phyloP scores from a whole-genome alignment of 2,329 filamentous ascomycete species.

The Magnaporthiopsis incrustans region DNA sequence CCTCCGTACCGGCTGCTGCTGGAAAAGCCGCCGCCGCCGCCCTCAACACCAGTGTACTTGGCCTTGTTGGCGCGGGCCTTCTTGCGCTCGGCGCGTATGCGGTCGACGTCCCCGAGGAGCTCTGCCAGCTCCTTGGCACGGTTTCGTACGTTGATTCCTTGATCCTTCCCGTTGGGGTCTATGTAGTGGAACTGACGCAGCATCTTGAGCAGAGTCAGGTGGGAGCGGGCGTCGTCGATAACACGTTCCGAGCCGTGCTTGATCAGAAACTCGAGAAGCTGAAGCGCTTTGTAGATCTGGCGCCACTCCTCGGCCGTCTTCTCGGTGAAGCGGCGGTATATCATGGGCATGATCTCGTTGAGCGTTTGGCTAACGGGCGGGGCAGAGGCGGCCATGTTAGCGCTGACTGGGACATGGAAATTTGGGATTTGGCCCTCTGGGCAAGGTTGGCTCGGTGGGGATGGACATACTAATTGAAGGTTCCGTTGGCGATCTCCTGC shows the following conservation, averaged over 20 bases:
- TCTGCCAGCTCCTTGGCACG: slow-evolving; percentile 92
- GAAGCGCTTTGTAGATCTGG: slow-evolving; percentile 97
- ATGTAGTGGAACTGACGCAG: slow-evolving; percentile 97
- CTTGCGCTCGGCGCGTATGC: slow-evolving; percentile 74
- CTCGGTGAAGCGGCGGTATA: slow-evolving; percentile 98
- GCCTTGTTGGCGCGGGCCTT: slow-evolving; percentile 85
- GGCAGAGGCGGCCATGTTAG: not conserved
- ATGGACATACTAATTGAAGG: slow-evolving; percentile 84
- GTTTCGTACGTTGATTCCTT: slow-evolving; percentile 95
- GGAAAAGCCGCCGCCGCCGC: slow-evolving; percentile 56
- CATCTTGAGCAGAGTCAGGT: slow-evolving; percentile 95
- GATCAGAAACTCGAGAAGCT: slow-evolving; percentile 88
- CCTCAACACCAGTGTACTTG: slow-evolving; percentile 93
- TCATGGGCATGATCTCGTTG: slow-evolving; percentile 99
- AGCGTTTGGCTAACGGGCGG: slow-evolving; percentile 65
- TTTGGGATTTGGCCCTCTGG: not conserved
- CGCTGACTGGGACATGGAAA: not conserved
- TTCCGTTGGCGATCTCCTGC: slow-evolving; percentile 97
- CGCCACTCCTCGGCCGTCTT: slow-evolving; percentile 98
- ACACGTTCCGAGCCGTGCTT: slow-evolving; percentile 98
- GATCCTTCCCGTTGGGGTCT: slow-evolving; percentile 92
- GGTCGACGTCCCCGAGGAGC: slow-evolving; percentile 84
- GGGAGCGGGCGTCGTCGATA: slow-evolving; percentile 91
- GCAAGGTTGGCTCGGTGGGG: not conserved
- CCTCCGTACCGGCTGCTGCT: slow-evolving; percentile 64